Evolutionary conservation across 2,329 filamentous ascomycete genomes (phyloP), one percentile per base, ranked within the genome.

Genomic region (Fusarium oligoseptatum): DNA sequence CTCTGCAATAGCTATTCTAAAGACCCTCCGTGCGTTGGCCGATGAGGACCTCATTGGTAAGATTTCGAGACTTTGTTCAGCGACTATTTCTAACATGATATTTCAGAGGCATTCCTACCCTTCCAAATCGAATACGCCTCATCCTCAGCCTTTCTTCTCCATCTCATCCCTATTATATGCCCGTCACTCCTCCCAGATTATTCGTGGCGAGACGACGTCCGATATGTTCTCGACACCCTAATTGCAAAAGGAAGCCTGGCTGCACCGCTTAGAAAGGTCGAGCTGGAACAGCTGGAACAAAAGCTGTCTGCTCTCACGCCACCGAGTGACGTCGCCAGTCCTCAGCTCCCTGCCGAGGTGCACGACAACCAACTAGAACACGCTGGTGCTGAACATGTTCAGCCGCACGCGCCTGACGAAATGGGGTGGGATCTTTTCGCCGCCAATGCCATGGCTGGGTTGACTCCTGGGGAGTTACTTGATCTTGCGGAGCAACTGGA

Each of bases 51-150:
- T 82, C 3, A 70, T 82, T 3, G 77, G 77, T 77, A 64, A 32
- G 72, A 34, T 22, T 14, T 2, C 6, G 3, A 3, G 2, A 0
- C 0, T 4, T 1, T 2, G 8, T 0, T 3, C 1, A 2, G 10
- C 1, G 7, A 15, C 1, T 0, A 1, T 20, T 10, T 24, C 39
- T 68, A n/a, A 72, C 17, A 2, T 3, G 0, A 1, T 14, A 0
- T 1, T 7, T 3, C 3, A 78, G 77, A 78, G 45, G 81, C 83
- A 2, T 85, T 85, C 12, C 27, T 85, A 2, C 83, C 83, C 0
- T 85, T 85, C 14, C 83, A 85, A 50, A 79, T 85, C 12, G 83
- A 85, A 66, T 83, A 84, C 41, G 83, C 84, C 7, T 85, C 82
- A 9, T 84, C 83, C 0, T 85, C 83, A 2, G 82, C 83, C 0